phyloP scores from a whole-genome alignment of 495 filamentous ascomycete species.

The Neurospora sp. region DNA sequence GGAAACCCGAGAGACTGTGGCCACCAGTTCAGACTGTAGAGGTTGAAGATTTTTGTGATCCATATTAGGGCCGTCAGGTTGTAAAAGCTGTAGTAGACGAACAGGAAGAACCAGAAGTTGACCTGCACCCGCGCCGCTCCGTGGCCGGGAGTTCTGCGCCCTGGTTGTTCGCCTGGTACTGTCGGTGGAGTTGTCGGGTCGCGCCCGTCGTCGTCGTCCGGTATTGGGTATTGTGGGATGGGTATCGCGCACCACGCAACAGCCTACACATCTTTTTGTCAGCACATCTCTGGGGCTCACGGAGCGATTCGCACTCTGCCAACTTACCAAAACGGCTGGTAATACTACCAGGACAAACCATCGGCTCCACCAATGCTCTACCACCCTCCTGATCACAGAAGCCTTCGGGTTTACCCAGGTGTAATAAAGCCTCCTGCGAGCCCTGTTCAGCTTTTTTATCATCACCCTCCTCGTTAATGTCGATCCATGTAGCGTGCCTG shows the following conservation, averaged over 20 bases:
- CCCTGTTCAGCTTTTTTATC: slow-evolving; percentile 19
- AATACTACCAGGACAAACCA: slow-evolving; percentile 45
- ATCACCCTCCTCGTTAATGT: not conserved
- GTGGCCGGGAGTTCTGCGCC: slow-evolving; percentile 44
- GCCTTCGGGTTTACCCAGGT: slow-evolving; percentile 47
- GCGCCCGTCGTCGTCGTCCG: slow-evolving; percentile 22
- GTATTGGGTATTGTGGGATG: slow-evolving; percentile 48
- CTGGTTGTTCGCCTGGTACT: slow-evolving; percentile 11
- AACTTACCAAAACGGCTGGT: slow-evolving; percentile 47
- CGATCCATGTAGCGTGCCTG: not conserved
- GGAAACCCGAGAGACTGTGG: slow-evolving; percentile 49
- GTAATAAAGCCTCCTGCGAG: slow-evolving; percentile 35
- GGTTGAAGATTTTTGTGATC: slow-evolving; percentile 60
- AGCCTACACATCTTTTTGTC: slow-evolving; percentile 28
- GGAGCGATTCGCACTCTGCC: not conserved
- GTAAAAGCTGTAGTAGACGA: slow-evolving; percentile 56
- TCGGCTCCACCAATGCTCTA: slow-evolving; percentile 48
- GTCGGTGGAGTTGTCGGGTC: slow-evolving; percentile 10
- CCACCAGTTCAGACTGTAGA: slow-evolving; percentile 59
- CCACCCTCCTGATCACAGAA: slow-evolving; percentile 38
- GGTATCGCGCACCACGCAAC: slow-evolving; percentile 53
- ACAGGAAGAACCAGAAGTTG: slow-evolving; percentile 60
- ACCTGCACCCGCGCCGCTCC: slow-evolving; percentile 48
- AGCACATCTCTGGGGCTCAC: not conserved
- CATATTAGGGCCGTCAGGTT: slow-evolving; percentile 52